Evolutionary conservation across 1,139 yeast species (phyloP).

Genomic region (Diutina mesorugosa): DNA sequence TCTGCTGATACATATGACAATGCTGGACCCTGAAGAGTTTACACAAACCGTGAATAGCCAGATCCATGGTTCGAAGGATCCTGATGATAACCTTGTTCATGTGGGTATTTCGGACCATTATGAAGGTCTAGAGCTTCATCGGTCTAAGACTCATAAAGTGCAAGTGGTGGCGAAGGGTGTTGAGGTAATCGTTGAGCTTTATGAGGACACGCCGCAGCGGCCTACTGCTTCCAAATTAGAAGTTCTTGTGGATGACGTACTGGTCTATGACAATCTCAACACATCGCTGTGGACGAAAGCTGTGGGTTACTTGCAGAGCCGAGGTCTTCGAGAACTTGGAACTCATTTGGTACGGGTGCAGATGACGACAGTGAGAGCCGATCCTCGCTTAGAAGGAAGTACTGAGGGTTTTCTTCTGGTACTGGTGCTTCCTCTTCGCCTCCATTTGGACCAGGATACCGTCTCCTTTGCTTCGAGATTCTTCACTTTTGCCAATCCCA

Average conservation of each 20-base stretch:
- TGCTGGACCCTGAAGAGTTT: conserved; percentile 1
- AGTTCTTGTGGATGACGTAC: conserved; percentile 19
- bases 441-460: conserved; percentile 90
- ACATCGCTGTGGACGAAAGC: conserved; percentile 90
- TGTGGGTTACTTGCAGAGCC: conserved; percentile 52
- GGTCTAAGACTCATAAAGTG: conserved; percentile 58
- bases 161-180: conserved; percentile 42
- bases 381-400: conserved; percentile 41
- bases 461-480: conserved; percentile 72
- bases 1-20: background rate
- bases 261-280: conserved; percentile 65
- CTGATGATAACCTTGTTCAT: conserved; percentile 7
- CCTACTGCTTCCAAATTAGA: conserved; percentile 18
- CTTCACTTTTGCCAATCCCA: conserved; percentile 62
- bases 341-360: conserved; percentile 48
- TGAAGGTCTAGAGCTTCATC: conserved; percentile 40
- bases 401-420: conserved; percentile 53
- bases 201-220: conserved; percentile 30
- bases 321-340: conserved; percentile 60
- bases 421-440: conserved; percentile 55
- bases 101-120: conserved; percentile 14
- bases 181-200: conserved; percentile 33
- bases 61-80: background rate
- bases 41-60: background rate
- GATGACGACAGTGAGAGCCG: conserved; percentile 54